Evolutionary conservation across 1,284 basidiomycete species (phyloP).

Genomic region (Irpex sp.): DNA sequence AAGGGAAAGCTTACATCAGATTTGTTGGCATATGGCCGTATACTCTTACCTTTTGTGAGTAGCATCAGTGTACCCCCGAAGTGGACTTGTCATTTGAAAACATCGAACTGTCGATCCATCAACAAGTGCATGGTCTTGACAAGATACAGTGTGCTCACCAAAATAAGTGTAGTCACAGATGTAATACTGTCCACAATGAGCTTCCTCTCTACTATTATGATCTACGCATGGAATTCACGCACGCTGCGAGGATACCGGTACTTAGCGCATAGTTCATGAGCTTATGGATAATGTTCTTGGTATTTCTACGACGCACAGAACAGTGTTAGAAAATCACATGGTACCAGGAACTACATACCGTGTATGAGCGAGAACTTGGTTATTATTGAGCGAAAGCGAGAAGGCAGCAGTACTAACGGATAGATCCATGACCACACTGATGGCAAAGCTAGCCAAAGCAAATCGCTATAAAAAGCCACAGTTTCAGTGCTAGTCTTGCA

Average conservation of each 20-base stretch:
- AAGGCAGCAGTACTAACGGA: too few species aligned
- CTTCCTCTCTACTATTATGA: background rate
- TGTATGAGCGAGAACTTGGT: background rate
- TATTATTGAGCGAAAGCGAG: background rate
- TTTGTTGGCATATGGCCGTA: background rate
- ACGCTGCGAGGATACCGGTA: background rate
- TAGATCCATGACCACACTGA: too few species aligned
- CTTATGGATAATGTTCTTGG: background rate
- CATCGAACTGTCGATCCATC: background rate
- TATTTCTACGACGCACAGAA: background rate
- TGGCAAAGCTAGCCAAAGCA: too few species aligned
- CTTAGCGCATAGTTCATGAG: background rate
- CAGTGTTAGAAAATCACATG: background rate
- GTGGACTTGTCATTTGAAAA: background rate
- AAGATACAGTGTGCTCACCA: background rate
- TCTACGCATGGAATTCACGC: background rate
- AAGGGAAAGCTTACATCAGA: background rate
- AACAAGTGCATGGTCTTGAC: background rate
- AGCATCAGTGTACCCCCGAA: background rate
- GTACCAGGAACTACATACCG: background rate
- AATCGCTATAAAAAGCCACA: too few species aligned
- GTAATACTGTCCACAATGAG: background rate
- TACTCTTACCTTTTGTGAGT: background rate
- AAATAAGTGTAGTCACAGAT: background rate
- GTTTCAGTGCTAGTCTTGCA: too few species aligned